phyloP scores from a whole-genome alignment of 73 alveolate genomes.

The Stentor roeselii region DNA sequence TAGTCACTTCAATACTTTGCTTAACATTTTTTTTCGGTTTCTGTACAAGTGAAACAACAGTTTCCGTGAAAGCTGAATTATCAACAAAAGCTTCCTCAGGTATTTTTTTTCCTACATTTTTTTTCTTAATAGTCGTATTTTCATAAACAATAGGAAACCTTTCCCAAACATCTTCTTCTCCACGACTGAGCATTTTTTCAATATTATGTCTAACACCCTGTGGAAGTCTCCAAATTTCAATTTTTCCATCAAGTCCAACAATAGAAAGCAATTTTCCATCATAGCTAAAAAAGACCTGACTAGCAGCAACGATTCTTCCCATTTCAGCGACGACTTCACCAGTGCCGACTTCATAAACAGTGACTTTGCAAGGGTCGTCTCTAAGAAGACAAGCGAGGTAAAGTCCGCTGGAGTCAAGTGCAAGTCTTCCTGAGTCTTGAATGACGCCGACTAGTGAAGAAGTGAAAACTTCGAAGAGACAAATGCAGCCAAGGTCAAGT shows the following conservation, averaged over 20 bases:
- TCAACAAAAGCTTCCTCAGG: not conserved
- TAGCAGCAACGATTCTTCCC: not conserved
- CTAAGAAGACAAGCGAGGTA: not conserved
- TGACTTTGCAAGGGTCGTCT: not conserved
- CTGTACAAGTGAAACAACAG: not conserved
- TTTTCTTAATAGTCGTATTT: not conserved
- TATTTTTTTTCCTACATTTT: too few relatives aligned
- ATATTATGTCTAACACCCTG: not conserved
- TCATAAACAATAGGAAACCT: not conserved
- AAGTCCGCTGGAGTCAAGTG: not conserved
- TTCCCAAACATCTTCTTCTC: not conserved
- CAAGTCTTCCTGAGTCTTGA: not conserved
- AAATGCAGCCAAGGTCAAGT: not conserved
- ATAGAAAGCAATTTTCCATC: not conserved
- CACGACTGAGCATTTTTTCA: not conserved
- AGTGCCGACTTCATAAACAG: not conserved
- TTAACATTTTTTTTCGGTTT: too few relatives aligned
- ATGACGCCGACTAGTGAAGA: not conserved
- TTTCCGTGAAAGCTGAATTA: not conserved
- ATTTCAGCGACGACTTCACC: not conserved
- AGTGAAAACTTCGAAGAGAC: not conserved
- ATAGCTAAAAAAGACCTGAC: not conserved
- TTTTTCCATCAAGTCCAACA: not conserved
- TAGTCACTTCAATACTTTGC: not conserved
- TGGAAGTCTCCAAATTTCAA: not conserved